Evolutionary conservation across 106 monocot species (phyloP).

Genomic region (Allium cepa): DNA sequence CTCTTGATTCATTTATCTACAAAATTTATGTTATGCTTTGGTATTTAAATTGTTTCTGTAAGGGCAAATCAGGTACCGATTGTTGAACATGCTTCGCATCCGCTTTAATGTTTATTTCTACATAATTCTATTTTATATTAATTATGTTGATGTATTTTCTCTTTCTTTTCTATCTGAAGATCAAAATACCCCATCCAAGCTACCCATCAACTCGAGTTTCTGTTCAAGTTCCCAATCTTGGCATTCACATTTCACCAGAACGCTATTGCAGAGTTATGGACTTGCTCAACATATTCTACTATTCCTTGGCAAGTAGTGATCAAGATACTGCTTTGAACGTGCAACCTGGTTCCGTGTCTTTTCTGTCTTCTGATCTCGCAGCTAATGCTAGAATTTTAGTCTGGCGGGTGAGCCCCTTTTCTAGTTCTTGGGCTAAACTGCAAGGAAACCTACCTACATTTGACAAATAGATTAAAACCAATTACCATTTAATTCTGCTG

Average conservation of each 20-base stretch:
- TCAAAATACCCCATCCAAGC: constrained; percentile 78
- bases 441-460: too few species aligned
- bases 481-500: too few species aligned
- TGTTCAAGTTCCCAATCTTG: constrained; percentile 85
- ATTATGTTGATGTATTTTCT: background rate
- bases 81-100: background rate
- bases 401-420: constrained; percentile 65
- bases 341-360: constrained; percentile 35
- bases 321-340: constrained; percentile 16
- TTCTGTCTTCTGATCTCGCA: constrained; percentile 70
- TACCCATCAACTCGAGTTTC: constrained; percentile 84
- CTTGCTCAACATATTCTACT: constrained; percentile 65
- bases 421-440: background rate
- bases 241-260: constrained; percentile 87
- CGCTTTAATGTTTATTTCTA: background rate
- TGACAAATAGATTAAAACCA: too few species aligned
- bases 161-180: constrained; percentile 30
- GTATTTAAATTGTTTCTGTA: too few species aligned
- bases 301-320: constrained; percentile 25
- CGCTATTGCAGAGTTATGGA: constrained; percentile 62
- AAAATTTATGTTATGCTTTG: too few species aligned
- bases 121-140: background rate
- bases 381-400: constrained; percentile 77
- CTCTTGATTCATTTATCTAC: too few species aligned
- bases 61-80: too few species aligned